These are phyloP conservation scores for Sorghum bicolor DNA, from an alignment of 176 grass and related monocot species.

Conservation along the genomic window Sorghum_bicolor_NCBIv3 NC_012870.2:57389001-57389500, in stretches of 20 bases:
- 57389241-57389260: background rate
- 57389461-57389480: constrained; percentile 44
- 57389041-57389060: constrained; percentile 32
- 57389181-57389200: background rate
- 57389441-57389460: constrained; percentile 78
- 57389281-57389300: background rate
- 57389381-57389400: background rate
- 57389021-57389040: constrained; percentile 59
- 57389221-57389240: background rate
- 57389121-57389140: constrained; percentile 76
- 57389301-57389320: background rate
- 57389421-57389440: background rate
- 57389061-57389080: constrained; percentile 51
- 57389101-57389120: constrained; percentile 63
- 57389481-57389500: constrained; percentile 54
- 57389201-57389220: background rate
- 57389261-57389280: background rate
- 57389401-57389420: background rate
- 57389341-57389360: background rate
- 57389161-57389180: constrained; percentile 48
- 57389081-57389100: constrained; percentile 76
- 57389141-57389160: constrained; percentile 75
- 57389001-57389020: constrained; percentile 92
- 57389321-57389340: background rate
- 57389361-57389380: background rate